Conservation (phyloP, 768 basidiomycete genomes). For the Trichaptum fuscoviolaceum region DNA sequence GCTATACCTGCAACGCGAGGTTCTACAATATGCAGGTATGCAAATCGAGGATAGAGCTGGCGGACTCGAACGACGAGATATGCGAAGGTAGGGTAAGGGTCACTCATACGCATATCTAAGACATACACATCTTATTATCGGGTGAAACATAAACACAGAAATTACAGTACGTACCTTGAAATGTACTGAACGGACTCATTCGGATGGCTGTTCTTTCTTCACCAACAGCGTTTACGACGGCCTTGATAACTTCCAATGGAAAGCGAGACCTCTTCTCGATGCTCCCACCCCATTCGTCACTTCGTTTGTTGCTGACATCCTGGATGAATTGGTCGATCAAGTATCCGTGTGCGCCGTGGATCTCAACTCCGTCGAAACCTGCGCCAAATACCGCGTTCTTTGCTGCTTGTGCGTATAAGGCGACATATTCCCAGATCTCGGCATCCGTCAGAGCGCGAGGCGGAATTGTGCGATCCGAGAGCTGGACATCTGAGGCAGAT, state of each 20-base stretch:
- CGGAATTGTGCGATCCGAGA: conserved; percentile 8
- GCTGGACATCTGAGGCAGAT: conserved; percentile 21
- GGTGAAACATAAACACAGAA: not conserved
- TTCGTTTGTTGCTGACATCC: conserved; percentile 48
- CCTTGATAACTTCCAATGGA: conserved; percentile 46
- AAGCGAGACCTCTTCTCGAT: conserved; percentile 58
- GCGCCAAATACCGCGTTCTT: conserved; percentile 48
- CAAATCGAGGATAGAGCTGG: conserved; percentile 19
- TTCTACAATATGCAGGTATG: not conserved
- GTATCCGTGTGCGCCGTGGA: conserved; percentile 28
- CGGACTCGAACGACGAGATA: conserved; percentile 26
- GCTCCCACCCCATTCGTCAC: conserved; percentile 65
- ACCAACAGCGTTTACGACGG: conserved; percentile 48
- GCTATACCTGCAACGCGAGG: not conserved
- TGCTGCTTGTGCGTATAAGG: conserved; percentile 50
- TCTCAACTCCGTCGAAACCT: conserved; percentile 66
- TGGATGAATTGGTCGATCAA: conserved; percentile 61
- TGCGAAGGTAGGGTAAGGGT: conserved; percentile 32
- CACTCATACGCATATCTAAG: conserved; percentile 30
- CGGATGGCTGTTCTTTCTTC: conserved; percentile 48
- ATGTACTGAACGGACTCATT: conserved; percentile 48
- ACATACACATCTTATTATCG: not conserved
- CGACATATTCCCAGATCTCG: conserved; percentile 46
- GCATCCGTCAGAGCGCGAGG: conserved; percentile 39
- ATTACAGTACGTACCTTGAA: conserved; percentile 17